Evolutionary conservation across 225 moss, liverwort and hornwort species (phyloP), one percentile per base, ranked within the genome.

Genomic region (Marchantia polymorpha): DNA sequence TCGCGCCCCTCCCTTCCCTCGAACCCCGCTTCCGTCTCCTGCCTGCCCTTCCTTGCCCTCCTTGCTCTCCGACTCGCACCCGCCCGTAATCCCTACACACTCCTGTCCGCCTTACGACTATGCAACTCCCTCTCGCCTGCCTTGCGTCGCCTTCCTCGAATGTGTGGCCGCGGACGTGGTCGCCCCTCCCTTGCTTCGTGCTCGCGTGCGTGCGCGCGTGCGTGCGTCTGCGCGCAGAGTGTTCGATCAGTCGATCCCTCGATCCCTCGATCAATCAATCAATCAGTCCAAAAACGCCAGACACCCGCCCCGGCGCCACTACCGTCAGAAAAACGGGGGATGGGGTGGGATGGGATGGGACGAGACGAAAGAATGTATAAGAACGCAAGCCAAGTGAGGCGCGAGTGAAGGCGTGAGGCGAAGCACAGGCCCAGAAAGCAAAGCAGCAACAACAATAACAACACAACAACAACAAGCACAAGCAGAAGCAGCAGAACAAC

Each of bases 1-100:
- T 39, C 76, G 20, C 75, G 56, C 59, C 76, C 31, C 25, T 48
- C 75, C 52, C 15, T 52, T 25, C 26, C 54, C 53, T 74, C 59
- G 59, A 58, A 58, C 75, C 75, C 73, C 27, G 19, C 53, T 53
- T 54, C 54, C 29, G 17, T 12, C n/a, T 54, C 23, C 27, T 74
- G 53, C 15, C 13, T 54, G 17, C 52, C 39, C 59, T 59, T 20
- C 14, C 31, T 17, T 75, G 29, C 29, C 26, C 75, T 39, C 31
- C n/a, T n/a, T n/a, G n/a, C 29, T 75, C 26, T 8, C 66, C 66
- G 0, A 59, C 75, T 75, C 75, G 59, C 75, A 26, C 53, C 53
- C 73, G 73, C 26, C 73, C 73, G 54, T 55, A 52, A 6, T 9
- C n/a, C 23, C 61, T 61, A 7, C n/a, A 12, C 14, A 17, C 61